Conservation (phyloP, 495 filamentous ascomycete genomes). For the Penicillium arizonense region DNA sequence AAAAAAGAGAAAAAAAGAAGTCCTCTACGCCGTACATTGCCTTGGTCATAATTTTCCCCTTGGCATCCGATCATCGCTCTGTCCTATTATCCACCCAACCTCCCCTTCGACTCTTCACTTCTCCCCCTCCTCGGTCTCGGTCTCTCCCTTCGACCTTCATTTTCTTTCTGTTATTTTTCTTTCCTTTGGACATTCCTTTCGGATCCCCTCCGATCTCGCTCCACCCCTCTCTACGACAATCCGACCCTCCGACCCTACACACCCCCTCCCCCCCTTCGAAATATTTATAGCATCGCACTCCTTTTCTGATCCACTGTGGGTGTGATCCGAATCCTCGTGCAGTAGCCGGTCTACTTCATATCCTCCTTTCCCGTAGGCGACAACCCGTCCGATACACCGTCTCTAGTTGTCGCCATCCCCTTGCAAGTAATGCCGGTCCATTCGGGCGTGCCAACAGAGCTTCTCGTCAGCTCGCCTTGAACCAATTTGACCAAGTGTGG, state of each 20-base stretch:
- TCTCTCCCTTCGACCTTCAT: constrained; percentile 7
- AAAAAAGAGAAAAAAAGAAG: neutral
- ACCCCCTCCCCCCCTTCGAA: constrained; percentile 7
- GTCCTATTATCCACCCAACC: constrained; percentile 21
- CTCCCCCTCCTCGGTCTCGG: constrained; percentile 5
- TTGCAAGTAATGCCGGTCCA: constrained; percentile 38
- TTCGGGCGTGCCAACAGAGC: constrained; percentile 30
- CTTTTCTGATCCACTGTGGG: constrained; percentile 21
- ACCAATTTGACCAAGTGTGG: constrained; percentile 5
- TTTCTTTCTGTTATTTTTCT: constrained; percentile 15
- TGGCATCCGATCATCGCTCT: constrained; percentile 25
- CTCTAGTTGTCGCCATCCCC: constrained; percentile 9
- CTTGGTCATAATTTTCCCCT: constrained; percentile 1
- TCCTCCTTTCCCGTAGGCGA: constrained; percentile 4
- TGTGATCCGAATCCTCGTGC: constrained; percentile 30
- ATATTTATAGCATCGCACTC: constrained; percentile 27
- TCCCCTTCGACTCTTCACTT: constrained; percentile 12
- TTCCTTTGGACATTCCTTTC: constrained; percentile 22
- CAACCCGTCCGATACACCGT: constrained; percentile 37
- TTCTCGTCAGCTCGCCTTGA: constrained; percentile 30
- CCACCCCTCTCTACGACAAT: constrained; percentile 23
- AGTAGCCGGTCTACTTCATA: constrained; percentile 35
- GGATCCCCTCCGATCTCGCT: constrained; percentile 5
- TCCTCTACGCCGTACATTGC: neutral
- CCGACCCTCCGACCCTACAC: constrained; percentile 8